Base-by-base conservation (phyloP, 805 yeast species). In the Yarrowia phangngaensis region DNA sequence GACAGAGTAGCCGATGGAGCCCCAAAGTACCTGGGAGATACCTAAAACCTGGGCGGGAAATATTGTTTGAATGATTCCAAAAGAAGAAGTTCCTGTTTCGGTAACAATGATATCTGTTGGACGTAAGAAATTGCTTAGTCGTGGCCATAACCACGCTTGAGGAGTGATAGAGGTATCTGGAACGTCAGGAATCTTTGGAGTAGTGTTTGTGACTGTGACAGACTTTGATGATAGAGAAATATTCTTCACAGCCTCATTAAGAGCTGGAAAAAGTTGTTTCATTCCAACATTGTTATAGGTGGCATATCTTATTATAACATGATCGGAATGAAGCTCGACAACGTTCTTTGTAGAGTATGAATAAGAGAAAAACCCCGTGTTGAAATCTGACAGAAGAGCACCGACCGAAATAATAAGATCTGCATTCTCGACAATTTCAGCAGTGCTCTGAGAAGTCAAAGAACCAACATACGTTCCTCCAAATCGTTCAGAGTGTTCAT, bases 391-490 rank as follows among this genome's bases (percentile, higher is more conserved):
- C 62, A 85, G 70, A 63, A 85, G 70, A 45, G 88, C 89, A 66
- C 95, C 95, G 58, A 84, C 75, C 24, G 90, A 80, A 53, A 85
- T 65, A 51, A 85, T 73, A 65, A 84, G 73, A 68, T 85, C 95
- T 32, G 89, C 73, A 32, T 74, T 63, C 66, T 84, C 90, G 51
- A 83, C 88, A 28, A 80, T 75, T 54, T 75, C 78, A 63, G 79
- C 79, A 49, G 83, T 86, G 55, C 74, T 82, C 53, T 85, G 86
- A 51, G 70, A 68, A 14, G 94, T 81, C 58, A 86, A 70, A n/a
- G 83, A 73, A 59, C 95, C 95, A 52, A 84, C 84, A 64, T 85
- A 85, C 51, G 82, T 86, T 67, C 95, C 95, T 57, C 86, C 87
- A 67, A 76, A 85, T 67, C 85, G 71, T 54, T 79, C 76, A 64